A percentile compares a stretch with the other conserved stretches of the same genome.
Conservation (phyloP, 2,329 filamentous ascomycete genomes). For the Hypomyces perniciosus region DNA sequence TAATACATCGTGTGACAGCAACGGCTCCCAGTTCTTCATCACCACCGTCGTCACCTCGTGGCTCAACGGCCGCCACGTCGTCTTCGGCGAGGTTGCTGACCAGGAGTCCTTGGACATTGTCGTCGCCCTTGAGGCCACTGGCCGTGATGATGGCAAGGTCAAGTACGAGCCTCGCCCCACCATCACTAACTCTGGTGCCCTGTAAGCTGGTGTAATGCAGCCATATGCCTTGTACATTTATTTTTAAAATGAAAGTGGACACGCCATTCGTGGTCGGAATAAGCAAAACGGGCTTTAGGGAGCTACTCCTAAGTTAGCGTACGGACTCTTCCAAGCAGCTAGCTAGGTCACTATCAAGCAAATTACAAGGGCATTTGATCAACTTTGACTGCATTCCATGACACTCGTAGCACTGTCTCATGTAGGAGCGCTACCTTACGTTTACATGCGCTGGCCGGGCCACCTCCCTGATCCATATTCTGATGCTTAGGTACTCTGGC, state of each 20-base stretch:
- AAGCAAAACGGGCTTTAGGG: not conserved
- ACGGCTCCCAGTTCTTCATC: slow-evolving; percentile 97
- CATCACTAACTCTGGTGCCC: slow-evolving; percentile 49
- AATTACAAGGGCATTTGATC: slow-evolving; percentile 3
- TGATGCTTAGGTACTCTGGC: too few species aligned
- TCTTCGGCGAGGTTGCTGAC: slow-evolving; percentile 69
- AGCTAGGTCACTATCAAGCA: slow-evolving; percentile 7
- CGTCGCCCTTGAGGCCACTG: slow-evolving; percentile 56
- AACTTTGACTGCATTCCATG: not conserved
- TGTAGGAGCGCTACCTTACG: too few species aligned
- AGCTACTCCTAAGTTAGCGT: slow-evolving; percentile 1
- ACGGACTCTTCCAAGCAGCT: slow-evolving; percentile 5
- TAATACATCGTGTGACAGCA: slow-evolving; percentile 49
- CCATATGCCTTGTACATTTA: slow-evolving; percentile 15
- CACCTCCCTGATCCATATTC: too few species aligned
- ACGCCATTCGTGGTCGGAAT: not conserved
- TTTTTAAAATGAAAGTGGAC: slow-evolving; percentile 7
- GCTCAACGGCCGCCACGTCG: slow-evolving; percentile 76
- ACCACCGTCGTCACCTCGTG: slow-evolving; percentile 89
- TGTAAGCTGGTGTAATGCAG: slow-evolving; percentile 30
- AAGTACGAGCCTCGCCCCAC: slow-evolving; percentile 52
- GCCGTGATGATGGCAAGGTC: slow-evolving; percentile 48
- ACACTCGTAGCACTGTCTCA: too few species aligned
- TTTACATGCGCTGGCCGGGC: too few species aligned
- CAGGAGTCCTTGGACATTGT: slow-evolving; percentile 45